These are phyloP conservation scores for Erythrobasidium yunnanense DNA, from an alignment of 768 basidiomycete genomes.

Conservation along the genomic window DNA sequence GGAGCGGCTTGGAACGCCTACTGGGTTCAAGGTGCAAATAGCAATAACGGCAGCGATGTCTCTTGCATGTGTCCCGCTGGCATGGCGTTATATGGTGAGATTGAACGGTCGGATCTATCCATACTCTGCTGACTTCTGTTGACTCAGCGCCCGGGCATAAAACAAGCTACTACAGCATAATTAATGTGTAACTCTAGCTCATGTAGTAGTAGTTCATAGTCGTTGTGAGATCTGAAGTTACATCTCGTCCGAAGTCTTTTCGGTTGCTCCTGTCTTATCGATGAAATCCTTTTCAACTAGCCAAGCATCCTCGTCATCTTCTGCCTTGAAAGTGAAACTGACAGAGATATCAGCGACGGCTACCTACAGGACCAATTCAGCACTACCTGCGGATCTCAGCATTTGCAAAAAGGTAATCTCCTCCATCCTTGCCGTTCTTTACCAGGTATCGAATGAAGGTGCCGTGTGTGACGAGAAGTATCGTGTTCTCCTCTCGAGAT, in stretches of 20 bases:
- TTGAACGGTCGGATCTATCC: too few relatives aligned
- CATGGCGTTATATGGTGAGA: slow-evolving; percentile 18
- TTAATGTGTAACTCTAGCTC: too few relatives aligned
- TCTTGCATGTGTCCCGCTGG: slow-evolving; percentile 7
- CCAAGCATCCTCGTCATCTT: slow-evolving; percentile 13
- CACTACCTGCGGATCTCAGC: slow-evolving; percentile 9
- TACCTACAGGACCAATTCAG: too few relatives aligned
- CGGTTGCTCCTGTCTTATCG: background rate
- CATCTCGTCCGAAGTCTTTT: background rate
- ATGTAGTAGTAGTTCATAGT: too few relatives aligned
- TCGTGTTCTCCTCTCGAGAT: background rate
- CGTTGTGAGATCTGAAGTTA: too few relatives aligned
- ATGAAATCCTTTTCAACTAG: background rate
- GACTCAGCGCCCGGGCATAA: too few relatives aligned
- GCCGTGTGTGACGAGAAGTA: slow-evolving; percentile 14
- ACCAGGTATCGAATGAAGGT: slow-evolving; percentile 12
- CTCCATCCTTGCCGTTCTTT: background rate
- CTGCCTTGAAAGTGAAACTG: background rate
- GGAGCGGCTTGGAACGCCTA: slow-evolving; percentile 1
- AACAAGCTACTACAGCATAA: too few relatives aligned
- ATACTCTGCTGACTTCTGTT: too few relatives aligned
- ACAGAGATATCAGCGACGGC: too few relatives aligned
- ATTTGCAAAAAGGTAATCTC: background rate
- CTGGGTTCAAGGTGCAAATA: slow-evolving; percentile 18
- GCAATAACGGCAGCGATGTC: background rate